Conservation (phyloP, 1,139 yeast genomes). For the Candida tropicalis region DNA sequence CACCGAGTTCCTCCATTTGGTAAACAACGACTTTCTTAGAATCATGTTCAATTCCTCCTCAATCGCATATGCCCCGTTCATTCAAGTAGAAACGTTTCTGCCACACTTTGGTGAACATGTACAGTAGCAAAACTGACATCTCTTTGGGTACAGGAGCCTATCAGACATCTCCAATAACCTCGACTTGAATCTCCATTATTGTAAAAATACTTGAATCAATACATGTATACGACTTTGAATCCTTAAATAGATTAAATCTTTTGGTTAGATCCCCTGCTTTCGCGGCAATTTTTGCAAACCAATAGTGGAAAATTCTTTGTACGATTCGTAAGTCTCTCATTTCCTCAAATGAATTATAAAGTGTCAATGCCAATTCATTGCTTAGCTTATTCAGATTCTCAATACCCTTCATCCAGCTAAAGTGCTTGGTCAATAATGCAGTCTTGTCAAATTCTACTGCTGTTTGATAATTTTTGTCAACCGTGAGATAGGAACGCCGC, state of each 20-base stretch:
- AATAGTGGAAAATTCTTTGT: not conserved
- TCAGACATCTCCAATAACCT: no score
- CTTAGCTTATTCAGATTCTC: not conserved
- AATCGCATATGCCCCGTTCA: conserved; percentile 11
- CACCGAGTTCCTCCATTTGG: conserved; percentile 20
- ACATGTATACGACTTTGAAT: conserved; percentile 16
- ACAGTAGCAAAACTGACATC: conserved; percentile 13
- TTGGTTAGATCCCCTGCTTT: conserved; percentile 11
- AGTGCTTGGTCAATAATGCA: conserved; percentile 3
- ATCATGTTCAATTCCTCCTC: conserved; percentile 2
- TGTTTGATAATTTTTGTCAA: not conserved
- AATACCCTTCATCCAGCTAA: conserved; percentile 2
- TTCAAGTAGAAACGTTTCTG: conserved; percentile 15
- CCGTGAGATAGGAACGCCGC: not conserved
- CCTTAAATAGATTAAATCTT: conserved; percentile 16
- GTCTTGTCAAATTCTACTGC: not conserved
- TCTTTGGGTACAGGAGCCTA: conserved; percentile 12
- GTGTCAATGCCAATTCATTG: not conserved
- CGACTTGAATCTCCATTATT: no score
- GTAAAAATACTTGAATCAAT: conserved; percentile 16
- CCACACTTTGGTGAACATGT: conserved; percentile 22
- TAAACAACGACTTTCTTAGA: conserved; percentile 9
- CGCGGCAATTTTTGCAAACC: not conserved
- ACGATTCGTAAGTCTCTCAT: not conserved
- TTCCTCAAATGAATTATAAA: conserved; percentile 4